A percentile compares a stretch with the other conserved stretches of the same genome.
Evolutionary conservation across 129 eudicot genomes (phyloP).

Genomic region (Lactuca saligna): DNA sequence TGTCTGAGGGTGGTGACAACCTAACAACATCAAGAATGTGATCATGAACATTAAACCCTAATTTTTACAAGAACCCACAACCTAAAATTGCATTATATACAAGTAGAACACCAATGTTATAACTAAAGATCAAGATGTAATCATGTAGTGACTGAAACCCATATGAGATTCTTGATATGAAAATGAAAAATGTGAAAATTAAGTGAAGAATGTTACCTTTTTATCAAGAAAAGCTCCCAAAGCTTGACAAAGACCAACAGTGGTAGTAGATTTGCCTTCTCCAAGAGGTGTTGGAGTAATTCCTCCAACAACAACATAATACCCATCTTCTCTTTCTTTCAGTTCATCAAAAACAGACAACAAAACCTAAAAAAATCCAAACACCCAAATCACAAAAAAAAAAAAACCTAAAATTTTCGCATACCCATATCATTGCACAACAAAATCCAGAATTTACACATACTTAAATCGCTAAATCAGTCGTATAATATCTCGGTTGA

Average conservation of each 20-base stretch:
- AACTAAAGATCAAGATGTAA: not conserved
- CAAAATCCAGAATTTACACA: constrained; percentile 5
- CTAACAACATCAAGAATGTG: constrained; percentile 39
- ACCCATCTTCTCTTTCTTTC: constrained; percentile 74
- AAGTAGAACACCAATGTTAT: too few relatives aligned
- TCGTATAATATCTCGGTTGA: constrained; percentile 8
- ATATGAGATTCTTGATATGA: not conserved
- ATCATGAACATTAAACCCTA: constrained; percentile 16
- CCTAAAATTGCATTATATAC: too few relatives aligned
- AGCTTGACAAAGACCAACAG: constrained; percentile 99
- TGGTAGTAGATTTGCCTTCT: constrained; percentile 98
- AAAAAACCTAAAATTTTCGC: not conserved
- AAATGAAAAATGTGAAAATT: not conserved
- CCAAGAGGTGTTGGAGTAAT: constrained; percentile 99
- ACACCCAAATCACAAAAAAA: constrained; percentile 17
- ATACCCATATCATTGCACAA: constrained; percentile 11
- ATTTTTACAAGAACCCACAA: constrained; percentile 8
- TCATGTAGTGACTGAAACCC: not conserved
- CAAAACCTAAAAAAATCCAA: constrained; percentile 54
- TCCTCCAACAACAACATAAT: constrained; percentile 98
- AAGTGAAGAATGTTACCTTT: constrained; percentile 51
- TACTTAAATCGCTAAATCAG: constrained; percentile 14
- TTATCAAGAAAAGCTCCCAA: constrained; percentile 94
- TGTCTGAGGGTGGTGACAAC: constrained; percentile 94
- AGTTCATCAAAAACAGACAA: constrained; percentile 80